These are phyloP conservation scores for Effrenium voratum DNA, from an alignment of 73 alveolate species.

Conservation along the genomic window DNA sequence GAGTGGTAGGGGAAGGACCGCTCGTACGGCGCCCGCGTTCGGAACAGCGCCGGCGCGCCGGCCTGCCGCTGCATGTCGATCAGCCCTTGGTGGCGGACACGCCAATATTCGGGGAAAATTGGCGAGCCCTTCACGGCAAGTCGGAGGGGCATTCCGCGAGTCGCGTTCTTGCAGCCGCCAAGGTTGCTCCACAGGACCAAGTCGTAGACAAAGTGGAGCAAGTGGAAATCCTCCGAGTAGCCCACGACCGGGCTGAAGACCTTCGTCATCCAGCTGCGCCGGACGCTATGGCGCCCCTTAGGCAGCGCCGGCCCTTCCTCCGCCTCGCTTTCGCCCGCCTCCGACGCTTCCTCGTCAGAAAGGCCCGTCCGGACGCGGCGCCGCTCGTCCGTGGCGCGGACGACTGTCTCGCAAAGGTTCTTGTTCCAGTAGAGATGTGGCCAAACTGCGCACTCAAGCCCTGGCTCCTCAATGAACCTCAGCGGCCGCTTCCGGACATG, in stretches of 20 bases:
- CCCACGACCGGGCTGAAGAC: background rate
- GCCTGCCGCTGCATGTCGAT: conserved; percentile 19
- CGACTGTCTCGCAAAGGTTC: background rate
- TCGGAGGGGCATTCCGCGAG: conserved; percentile 13
- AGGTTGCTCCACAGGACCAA: background rate
- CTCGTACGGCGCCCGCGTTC: conserved; percentile 13
- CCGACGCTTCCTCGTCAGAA: no score
- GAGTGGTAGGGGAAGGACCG: conserved; percentile 12
- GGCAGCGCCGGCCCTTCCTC: background rate
- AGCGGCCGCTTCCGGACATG: no score
- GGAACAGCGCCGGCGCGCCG: background rate
- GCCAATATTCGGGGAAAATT: background rate
- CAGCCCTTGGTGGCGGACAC: background rate
- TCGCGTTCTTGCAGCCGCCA: background rate
- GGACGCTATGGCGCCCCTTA: background rate
- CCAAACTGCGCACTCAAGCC: no score
- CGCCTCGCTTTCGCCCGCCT: no score
- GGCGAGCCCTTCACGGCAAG: background rate
- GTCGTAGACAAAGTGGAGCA: conserved; percentile 9
- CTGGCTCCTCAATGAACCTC: no score
- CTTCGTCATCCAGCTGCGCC: background rate
- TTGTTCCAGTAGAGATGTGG: background rate
- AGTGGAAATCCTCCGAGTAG: background rate
- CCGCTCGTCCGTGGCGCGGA: background rate
- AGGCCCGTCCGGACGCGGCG: no score